Percentiles rank a stretch among this genome's conserved stretches.
Evolutionary conservation across 208 protist genomes (phyloP).

Genomic region (Leishmania arabica): DNA sequence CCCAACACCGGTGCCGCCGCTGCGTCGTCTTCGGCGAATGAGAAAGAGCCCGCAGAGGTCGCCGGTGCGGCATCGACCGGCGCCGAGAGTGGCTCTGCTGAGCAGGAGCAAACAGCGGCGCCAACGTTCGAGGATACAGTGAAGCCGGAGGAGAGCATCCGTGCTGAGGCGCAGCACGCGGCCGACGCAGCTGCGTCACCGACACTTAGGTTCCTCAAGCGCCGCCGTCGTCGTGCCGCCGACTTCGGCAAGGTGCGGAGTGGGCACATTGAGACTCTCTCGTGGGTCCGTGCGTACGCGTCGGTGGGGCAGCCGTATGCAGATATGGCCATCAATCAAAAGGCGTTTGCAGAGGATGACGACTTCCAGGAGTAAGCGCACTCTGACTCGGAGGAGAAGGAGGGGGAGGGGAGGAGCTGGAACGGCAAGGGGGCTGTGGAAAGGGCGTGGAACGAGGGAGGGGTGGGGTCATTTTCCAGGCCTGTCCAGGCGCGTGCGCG

Average conservation of each 20-base stretch:
- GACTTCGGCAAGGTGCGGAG: slow-evolving; percentile 11
- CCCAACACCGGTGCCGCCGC: background rate
- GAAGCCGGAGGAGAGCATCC: slow-evolving; percentile 8
- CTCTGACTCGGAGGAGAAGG: background rate
- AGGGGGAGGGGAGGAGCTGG: background rate
- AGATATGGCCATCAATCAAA: slow-evolving; percentile 49
- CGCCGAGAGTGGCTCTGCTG: background rate
- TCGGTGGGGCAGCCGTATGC: slow-evolving; percentile 55
- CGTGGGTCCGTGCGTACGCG: slow-evolving; percentile 67
- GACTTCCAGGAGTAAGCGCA: slow-evolving; percentile 16
- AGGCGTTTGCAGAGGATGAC: slow-evolving; percentile 23
- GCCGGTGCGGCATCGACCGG: background rate
- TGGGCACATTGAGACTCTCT: slow-evolving; percentile 23
- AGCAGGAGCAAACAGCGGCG: background rate
- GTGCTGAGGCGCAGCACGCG: slow-evolving; percentile 25
- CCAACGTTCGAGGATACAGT: background rate
- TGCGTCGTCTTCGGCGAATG: slow-evolving; percentile 4
- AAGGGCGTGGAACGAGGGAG: background rate
- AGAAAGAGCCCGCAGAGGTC: background rate
- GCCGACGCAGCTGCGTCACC: slow-evolving; percentile 11
- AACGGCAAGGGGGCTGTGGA: background rate
- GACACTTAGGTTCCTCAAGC: slow-evolving; percentile 18
- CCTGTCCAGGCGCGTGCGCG: background rate
- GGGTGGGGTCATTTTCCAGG: background rate
- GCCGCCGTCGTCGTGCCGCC: slow-evolving; percentile 22